These are phyloP conservation scores for Prototheca wickerhamii DNA, from an alignment of 163 green algal species.

Conservation along the genomic window DNA sequence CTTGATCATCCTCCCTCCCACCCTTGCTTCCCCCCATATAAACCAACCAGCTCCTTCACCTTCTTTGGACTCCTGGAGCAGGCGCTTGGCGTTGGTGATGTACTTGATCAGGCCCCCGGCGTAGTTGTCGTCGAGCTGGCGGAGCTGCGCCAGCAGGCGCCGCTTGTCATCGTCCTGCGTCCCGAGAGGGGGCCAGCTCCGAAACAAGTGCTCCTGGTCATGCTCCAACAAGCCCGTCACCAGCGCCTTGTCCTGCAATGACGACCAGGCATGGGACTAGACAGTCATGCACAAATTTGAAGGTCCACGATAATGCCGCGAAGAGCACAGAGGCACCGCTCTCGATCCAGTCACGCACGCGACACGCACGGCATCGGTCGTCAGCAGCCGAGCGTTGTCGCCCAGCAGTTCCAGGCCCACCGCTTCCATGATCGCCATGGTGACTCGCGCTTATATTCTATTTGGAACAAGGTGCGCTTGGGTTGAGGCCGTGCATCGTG, in stretches of 20 bases:
- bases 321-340: no score
- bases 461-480: no score
- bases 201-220: conserved; percentile 75
- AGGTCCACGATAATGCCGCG: neutral
- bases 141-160: conserved; percentile 62
- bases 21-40: neutral
- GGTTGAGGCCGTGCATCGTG: no score
- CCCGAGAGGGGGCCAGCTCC: conserved; percentile 50
- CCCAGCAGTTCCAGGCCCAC: no score
- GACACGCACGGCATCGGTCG: no score
- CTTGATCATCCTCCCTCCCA: conserved; percentile 1
- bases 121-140: conserved; percentile 66
- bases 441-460: no score
- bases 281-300: neutral
- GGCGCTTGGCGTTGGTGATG: conserved; percentile 70
- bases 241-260: conserved; percentile 34
- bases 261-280: neutral
- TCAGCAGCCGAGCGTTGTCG: no score
- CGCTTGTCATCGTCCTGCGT: conserved; percentile 62
- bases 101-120: conserved; percentile 75
- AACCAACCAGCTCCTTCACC: conserved; percentile 30
- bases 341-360: no score
- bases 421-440: no score
- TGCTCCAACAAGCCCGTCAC: conserved; percentile 36
- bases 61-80: conserved; percentile 74